phyloP scores from a whole-genome alignment of 2,329 filamentous ascomycete species.

The Fusarium buxicola region DNA sequence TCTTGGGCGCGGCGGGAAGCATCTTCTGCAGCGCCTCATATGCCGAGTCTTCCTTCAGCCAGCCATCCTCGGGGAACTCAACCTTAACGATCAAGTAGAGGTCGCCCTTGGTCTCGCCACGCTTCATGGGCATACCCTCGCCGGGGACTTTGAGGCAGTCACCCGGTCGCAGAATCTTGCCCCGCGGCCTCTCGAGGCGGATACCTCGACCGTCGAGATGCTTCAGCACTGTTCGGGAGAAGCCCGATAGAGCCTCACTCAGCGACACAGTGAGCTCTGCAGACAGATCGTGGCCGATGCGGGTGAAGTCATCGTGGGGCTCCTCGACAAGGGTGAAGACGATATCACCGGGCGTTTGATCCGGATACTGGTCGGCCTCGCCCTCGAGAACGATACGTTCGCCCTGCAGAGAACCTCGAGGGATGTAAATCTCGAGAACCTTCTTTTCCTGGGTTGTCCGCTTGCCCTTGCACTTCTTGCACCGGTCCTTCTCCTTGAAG shows the following conservation, averaged over 20 bases:
- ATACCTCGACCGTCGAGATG: constrained; percentile 96
- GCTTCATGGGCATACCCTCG: constrained; percentile 96
- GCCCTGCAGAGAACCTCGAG: constrained; percentile 85
- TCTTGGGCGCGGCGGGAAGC: constrained; percentile 72
- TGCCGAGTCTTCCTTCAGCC: constrained; percentile 78
- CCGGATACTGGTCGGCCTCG: constrained; percentile 92
- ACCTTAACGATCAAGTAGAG: constrained; percentile 88
- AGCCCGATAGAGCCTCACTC: constrained; percentile 86
- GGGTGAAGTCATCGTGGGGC: constrained; percentile 82
- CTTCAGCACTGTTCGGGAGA: constrained; percentile 88
- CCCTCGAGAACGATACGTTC: constrained; percentile 92
- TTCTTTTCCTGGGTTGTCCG: constrained; percentile 90
- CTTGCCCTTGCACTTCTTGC: constrained; percentile 98
- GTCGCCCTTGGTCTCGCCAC: constrained; percentile 84
- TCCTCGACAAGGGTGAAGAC: constrained; percentile 89
- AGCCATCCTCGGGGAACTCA: constrained; percentile 88
- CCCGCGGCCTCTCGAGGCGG: constrained; percentile 80
- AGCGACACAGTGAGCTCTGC: constrained; percentile 85
- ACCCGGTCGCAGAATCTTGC: constrained; percentile 83
- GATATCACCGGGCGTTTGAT: constrained; percentile 91
- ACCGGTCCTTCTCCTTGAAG: constrained; percentile 96
- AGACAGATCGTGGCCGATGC: constrained; percentile 85
- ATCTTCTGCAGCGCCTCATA: constrained; percentile 79
- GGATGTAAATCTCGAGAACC: constrained; percentile 95
- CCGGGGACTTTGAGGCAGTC: constrained; percentile 87